These are phyloP conservation scores for Cenchrus americanus DNA, from an alignment of 176 grass and related monocot species.

Conservation along the genomic window DNA sequence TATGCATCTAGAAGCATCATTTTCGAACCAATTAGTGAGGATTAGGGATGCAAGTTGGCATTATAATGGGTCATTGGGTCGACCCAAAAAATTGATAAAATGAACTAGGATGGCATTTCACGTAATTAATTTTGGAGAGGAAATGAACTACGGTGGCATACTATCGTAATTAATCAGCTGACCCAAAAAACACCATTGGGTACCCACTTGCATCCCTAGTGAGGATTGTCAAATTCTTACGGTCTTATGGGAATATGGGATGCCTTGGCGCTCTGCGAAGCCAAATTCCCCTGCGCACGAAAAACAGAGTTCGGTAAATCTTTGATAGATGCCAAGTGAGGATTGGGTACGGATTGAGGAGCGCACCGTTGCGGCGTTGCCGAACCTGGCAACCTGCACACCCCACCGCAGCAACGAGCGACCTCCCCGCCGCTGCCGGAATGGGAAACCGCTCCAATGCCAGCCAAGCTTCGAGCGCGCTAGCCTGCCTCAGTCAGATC, in stretches of 20 bases:
- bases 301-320: background rate
- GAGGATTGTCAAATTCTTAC: background rate
- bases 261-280: background rate
- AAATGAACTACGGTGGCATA: too few relatives aligned
- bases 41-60: too few relatives aligned
- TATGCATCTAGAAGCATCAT: background rate
- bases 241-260: constrained; percentile 13
- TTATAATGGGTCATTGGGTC: too few relatives aligned
- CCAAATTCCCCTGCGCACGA: background rate
- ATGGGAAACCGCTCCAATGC: background rate
- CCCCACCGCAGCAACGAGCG: background rate
- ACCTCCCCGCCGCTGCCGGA: background rate
- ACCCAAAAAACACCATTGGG: too few relatives aligned
- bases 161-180: too few relatives aligned
- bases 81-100: too few relatives aligned
- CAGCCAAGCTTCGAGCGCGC: background rate
- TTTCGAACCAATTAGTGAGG: background rate
- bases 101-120: too few relatives aligned
- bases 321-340: background rate
- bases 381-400: background rate
- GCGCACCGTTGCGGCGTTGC: background rate
- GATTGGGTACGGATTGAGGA: too few relatives aligned
- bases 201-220: too few relatives aligned
- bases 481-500: constrained; percentile 17
- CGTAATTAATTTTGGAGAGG: too few relatives aligned